phyloP scores from a whole-genome alignment of 2,329 filamentous ascomycete genomes.

The Cladophialophora carrionii region DNA sequence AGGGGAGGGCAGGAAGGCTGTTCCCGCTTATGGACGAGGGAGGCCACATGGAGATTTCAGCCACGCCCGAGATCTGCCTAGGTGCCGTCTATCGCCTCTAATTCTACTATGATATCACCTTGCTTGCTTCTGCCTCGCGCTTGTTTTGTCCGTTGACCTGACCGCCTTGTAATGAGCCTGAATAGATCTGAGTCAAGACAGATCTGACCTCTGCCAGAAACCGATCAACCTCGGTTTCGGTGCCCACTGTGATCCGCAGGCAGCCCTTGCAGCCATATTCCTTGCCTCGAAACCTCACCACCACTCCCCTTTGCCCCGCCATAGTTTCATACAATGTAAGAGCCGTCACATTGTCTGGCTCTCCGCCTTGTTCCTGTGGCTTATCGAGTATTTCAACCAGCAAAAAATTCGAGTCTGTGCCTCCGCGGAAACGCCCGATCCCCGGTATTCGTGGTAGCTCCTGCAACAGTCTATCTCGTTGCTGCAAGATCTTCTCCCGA shows the following conservation, averaged over 20 bases:
- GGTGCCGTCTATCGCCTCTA: background rate
- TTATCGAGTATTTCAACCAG: conserved; percentile 83
- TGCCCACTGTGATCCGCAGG: conserved; percentile 88
- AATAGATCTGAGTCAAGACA: conserved; percentile 55
- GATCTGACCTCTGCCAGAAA: conserved; percentile 70
- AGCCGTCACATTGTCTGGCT: conserved; percentile 78
- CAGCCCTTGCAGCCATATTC: conserved; percentile 89
- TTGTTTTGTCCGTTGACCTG: conserved; percentile 39
- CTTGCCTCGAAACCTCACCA: conserved; percentile 90
- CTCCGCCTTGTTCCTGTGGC: conserved; percentile 57
- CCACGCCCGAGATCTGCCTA: conserved; percentile 8
- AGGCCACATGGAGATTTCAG: conserved; percentile 4
- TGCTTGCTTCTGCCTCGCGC: conserved; percentile 45
- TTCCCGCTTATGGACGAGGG: conserved; percentile 6
- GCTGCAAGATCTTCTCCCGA: conserved; percentile 68
- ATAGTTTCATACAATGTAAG: conserved; percentile 79
- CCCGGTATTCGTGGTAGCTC: conserved; percentile 77
- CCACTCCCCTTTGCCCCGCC: conserved; percentile 83
- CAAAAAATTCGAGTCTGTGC: conserved; percentile 82
- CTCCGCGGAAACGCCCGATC: conserved; percentile 79
- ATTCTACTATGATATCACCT: conserved; percentile 49
- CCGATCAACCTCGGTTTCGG: conserved; percentile 78
- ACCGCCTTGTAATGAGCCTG: conserved; percentile 44
- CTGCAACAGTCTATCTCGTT: conserved; percentile 73
- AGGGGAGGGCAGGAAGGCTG: conserved; percentile 2